Conservation (phyloP, 2,329 filamentous ascomycete species). For the Arachnopeziza araneosa region DNA sequence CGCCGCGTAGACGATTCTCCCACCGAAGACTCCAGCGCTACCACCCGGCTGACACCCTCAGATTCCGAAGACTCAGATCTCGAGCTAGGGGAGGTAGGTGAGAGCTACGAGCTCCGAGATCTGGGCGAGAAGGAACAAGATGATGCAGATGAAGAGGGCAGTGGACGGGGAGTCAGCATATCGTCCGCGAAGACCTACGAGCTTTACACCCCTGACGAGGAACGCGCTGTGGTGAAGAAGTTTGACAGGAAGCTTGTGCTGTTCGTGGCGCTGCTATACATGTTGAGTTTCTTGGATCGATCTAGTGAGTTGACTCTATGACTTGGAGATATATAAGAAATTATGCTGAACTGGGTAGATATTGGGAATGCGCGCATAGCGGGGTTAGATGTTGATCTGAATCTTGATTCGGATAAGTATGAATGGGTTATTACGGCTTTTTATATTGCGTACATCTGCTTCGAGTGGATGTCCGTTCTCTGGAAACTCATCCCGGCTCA, state of each 20-base stretch:
- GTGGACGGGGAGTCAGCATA: neutral
- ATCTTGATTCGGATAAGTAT: constrained; percentile 46
- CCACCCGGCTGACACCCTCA: constrained; percentile 21
- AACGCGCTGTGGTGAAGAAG: constrained; percentile 62
- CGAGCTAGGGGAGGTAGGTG: constrained; percentile 12
- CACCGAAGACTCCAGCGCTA: constrained; percentile 18
- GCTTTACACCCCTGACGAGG: constrained; percentile 63
- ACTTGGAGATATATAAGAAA: neutral
- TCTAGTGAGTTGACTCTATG: constrained; percentile 53
- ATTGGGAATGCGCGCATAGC: constrained; percentile 60
- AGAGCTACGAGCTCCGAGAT: constrained; percentile 20
- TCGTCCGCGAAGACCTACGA: constrained; percentile 17
- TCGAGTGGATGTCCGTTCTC: constrained; percentile 60
- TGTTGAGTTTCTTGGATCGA: constrained; percentile 80
- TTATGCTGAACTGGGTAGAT: constrained; percentile 35
- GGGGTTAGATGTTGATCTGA: constrained; percentile 57
- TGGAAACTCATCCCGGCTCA: constrained; percentile 57
- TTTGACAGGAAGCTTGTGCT: constrained; percentile 73
- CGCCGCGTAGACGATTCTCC: constrained; percentile 8
- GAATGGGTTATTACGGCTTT: constrained; percentile 57
- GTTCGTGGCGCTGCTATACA: constrained; percentile 77
- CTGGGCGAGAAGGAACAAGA: constrained; percentile 9
- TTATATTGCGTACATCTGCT: constrained; percentile 57
- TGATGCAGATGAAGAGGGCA: constrained; percentile 5
- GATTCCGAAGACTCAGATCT: constrained; percentile 19